Conservation (phyloP, 164 flowering plant species). For the Houttuynia cordata region DNA sequence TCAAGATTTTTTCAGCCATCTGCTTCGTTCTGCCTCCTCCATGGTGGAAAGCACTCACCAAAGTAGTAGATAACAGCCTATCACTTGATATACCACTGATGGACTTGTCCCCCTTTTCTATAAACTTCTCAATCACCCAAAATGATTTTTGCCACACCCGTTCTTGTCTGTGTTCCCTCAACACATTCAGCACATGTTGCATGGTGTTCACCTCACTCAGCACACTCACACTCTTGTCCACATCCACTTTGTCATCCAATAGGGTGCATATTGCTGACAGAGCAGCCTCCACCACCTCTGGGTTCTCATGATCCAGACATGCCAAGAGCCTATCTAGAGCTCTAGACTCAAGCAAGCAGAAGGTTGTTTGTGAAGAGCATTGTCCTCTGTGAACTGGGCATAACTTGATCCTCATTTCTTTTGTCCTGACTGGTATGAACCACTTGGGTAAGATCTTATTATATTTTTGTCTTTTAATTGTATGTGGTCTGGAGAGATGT, state of each 20-base stretch:
- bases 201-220: constrained; percentile 30
- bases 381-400: constrained; percentile 70
- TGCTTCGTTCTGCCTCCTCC: constrained; percentile 44
- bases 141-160: constrained; percentile 46
- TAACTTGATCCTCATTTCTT: constrained; percentile 14
- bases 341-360: constrained; percentile 56
- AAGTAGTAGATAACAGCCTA: constrained; percentile 36
- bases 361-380: constrained; percentile 60
- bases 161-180: constrained; percentile 45
- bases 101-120: constrained; percentile 35
- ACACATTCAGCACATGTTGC: constrained; percentile 41
- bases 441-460: constrained; percentile 21
- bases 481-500: constrained; percentile 42
- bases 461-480: constrained; percentile 23
- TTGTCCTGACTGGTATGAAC: constrained; percentile 20
- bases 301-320: constrained; percentile 52
- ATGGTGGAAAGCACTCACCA: constrained; percentile 54
- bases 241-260: constrained; percentile 59
- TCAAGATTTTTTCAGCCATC: constrained; percentile 61
- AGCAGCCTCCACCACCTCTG: constrained; percentile 60
- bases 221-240: constrained; percentile 41
- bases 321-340: constrained; percentile 51
- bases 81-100: constrained; percentile 47
- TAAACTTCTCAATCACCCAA: constrained; percentile 61
- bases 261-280: constrained; percentile 55